Conservation (phyloP, 192 early-diverging fungal genomes). For the Chytriomyces sp. region DNA sequence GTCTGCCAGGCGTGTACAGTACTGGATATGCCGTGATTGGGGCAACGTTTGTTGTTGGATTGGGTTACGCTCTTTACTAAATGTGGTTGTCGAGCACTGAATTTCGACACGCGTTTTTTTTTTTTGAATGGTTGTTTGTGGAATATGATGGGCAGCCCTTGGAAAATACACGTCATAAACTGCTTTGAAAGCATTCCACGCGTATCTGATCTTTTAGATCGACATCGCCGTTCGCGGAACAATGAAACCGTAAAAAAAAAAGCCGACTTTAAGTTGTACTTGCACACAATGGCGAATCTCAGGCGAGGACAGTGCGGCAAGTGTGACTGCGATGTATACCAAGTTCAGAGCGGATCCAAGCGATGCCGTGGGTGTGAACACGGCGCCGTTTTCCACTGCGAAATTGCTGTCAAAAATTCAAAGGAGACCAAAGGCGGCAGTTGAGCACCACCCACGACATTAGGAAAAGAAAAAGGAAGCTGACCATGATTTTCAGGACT, state of each 20-base stretch:
- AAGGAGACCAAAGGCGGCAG: not conserved
- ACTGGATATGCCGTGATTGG: conserved; percentile 81
- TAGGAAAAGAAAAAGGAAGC: not conserved
- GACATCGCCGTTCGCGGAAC: too few species aligned
- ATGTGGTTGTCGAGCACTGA: not conserved
- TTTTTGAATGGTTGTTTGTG: too few species aligned
- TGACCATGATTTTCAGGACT: not conserved
- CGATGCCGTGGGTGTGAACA: conserved; percentile 29
- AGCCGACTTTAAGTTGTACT: too few species aligned
- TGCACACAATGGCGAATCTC: not conserved
- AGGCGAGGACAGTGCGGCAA: conserved; percentile 24
- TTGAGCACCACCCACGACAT: not conserved
- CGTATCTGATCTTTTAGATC: too few species aligned
- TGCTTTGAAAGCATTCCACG: too few species aligned
- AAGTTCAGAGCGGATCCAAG: conserved; percentile 22
- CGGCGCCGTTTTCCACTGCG: conserved; percentile 19
- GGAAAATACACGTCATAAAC: too few species aligned
- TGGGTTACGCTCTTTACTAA: conserved; percentile 20
- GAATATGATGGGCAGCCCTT: too few species aligned
- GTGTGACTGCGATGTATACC: conserved; percentile 6
- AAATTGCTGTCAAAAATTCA: conserved; percentile 4
- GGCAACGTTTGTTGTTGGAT: conserved; percentile 56
- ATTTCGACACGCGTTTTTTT: too few species aligned
- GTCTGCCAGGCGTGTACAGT: conserved; percentile 77
- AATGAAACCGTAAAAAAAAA: too few species aligned